Conservation (phyloP, 352 stramenopile genomes). For the Phytophthora europaea region DNA sequence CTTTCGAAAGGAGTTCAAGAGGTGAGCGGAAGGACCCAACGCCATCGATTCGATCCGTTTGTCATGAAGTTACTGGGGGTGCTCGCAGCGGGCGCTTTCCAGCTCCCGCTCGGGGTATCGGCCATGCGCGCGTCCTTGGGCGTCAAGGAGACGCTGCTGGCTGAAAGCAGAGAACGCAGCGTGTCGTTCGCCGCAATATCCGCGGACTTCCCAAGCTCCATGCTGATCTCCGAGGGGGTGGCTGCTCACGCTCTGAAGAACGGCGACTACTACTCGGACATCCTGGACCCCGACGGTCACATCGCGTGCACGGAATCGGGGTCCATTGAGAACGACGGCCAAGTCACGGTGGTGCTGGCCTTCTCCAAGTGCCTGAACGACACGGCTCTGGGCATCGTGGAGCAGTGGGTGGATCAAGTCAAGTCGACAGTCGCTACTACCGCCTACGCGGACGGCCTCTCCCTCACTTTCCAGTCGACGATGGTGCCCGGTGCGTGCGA, state of each 20-base stretch:
- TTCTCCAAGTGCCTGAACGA: slow-evolving; percentile 74
- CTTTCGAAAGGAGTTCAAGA: neutral
- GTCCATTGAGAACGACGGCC: slow-evolving; percentile 12
- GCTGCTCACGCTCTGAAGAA: slow-evolving; percentile 10
- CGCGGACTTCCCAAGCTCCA: slow-evolving; percentile 27
- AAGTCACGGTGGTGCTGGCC: slow-evolving; percentile 57
- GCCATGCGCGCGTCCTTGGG: slow-evolving; percentile 23
- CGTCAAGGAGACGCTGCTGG: slow-evolving; percentile 33
- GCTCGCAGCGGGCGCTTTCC: slow-evolving; percentile 17
- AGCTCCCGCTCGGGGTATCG: slow-evolving; percentile 20
- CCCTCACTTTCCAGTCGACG: slow-evolving; percentile 47
- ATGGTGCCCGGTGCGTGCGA: slow-evolving; percentile 57
- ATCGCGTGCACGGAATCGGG: slow-evolving; percentile 31
- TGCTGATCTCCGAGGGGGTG: slow-evolving; percentile 27
- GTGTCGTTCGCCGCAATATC: slow-evolving; percentile 33
- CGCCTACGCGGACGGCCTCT: neutral
- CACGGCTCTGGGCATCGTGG: slow-evolving; percentile 44
- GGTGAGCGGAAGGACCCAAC: neutral
- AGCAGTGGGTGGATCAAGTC: slow-evolving; percentile 59
- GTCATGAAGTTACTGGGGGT: slow-evolving; percentile 36
- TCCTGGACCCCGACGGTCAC: neutral
- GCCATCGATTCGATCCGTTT: neutral
- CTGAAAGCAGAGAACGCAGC: slow-evolving; percentile 19
- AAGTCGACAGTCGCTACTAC: slow-evolving; percentile 19
- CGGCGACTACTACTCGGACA: slow-evolving; percentile 10